Base-by-base conservation (phyloP, 2,329 filamentous ascomycete species). In the Diplodia corticola region DNA sequence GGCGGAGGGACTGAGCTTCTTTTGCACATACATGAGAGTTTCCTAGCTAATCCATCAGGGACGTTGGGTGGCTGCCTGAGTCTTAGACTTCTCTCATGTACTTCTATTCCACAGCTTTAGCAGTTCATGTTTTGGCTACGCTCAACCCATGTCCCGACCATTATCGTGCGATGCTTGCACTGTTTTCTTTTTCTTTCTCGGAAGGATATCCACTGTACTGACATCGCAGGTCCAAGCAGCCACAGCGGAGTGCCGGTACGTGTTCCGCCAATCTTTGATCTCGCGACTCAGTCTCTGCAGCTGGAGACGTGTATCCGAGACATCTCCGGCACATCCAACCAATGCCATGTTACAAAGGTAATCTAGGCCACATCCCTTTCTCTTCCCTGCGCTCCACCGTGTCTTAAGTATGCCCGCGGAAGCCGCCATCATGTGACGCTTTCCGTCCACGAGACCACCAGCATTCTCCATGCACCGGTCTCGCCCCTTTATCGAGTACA, bases 71-170 rank as follows among this genome's bases (percentile, higher is more conserved):
- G 57, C 57, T 61, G n/a, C 57, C 44, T 61, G 57, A 46, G 57
- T 61, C 26, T 61, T 61, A 61, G 57, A 61, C 40, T 61, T 61
- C 57, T 61, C 57, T 61, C 57, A 61, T 61, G 57, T 61, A 61
- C 57, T 61, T 61, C 40, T 61, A 61, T 61, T 17, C n/a, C 15
- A 61, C 17, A 28, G 17, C 28, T 37, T 37, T 9, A 24, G 33
- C 44, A 35, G 26, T 35, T 35, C 57, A 49, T 35, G 26, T 35
- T 20, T 17, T 37, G 24, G 51, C n/a, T 22, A 24, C 12, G 9
- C n/a, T 15, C n/a, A 44, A 44, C n/a, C 40, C n/a, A 2, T 13
- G 40, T 44, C 40, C 13, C 40, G n/a, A 44, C 4, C 9, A 44
- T 44, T 6, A n/a, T 10, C 17, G 40, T 20, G 3, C n/a, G 3